These are phyloP conservation scores for Licmophora abbreviata DNA, from an alignment of 108 stramenopile genomes.

Conservation along the genomic window DNA sequence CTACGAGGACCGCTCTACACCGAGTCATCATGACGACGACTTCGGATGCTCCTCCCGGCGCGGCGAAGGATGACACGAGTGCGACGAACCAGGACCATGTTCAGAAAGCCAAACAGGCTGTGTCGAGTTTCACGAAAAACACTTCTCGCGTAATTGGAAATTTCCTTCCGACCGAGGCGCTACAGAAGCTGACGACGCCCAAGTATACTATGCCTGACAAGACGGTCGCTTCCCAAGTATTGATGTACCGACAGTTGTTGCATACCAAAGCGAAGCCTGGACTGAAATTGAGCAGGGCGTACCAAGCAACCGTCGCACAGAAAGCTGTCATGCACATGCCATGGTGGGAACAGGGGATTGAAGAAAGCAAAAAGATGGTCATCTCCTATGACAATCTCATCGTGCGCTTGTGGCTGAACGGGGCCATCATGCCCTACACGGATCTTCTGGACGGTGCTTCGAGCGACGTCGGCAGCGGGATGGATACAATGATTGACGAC, in stretches of 20 bases:
- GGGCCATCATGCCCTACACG: constrained; percentile 58
- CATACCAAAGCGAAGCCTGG: constrained; percentile 82
- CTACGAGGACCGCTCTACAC: too few relatives aligned
- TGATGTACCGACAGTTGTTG: constrained; percentile 83
- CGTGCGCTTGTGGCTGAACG: constrained; percentile 66
- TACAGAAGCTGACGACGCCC: constrained; percentile 38
- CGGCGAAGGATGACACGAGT: too few relatives aligned
- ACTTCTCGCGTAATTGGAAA: constrained; percentile 15
- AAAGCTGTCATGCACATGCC: constrained; percentile 81
- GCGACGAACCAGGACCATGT: too few relatives aligned
- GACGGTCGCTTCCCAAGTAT: constrained; percentile 76
- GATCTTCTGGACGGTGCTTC: constrained; percentile 5
- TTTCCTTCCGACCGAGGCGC: constrained; percentile 24
- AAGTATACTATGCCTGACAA: constrained; percentile 75
- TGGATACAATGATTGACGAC: constrained; percentile 58
- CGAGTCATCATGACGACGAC: too few relatives aligned
- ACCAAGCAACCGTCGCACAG: constrained; percentile 71
- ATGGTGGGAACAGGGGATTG: constrained; percentile 81
- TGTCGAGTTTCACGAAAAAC: constrained; percentile 3
- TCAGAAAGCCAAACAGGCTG: constrained; percentile 4
- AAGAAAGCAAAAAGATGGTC: constrained; percentile 61
- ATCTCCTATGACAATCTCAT: constrained; percentile 82
- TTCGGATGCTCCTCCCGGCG: too few relatives aligned
- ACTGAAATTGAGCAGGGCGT: constrained; percentile 52
- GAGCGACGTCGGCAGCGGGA: neutral